Base-by-base conservation (phyloP, 345 rosid genomes). In the Bruguiera gymnorhiza region DNA sequence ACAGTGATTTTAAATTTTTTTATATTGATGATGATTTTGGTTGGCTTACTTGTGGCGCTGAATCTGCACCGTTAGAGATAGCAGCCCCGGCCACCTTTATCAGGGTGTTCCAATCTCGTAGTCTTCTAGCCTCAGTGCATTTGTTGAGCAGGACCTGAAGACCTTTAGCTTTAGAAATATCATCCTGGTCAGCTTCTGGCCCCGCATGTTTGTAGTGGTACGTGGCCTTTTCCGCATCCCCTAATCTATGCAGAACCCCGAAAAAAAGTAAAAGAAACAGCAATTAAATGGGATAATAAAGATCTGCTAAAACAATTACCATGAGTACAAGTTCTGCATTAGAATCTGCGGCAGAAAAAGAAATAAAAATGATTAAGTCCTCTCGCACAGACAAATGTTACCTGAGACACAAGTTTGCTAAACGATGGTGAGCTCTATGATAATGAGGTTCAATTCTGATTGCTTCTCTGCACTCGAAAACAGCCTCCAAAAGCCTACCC, bases 401-500 rank as follows among this genome's bases (percentile, higher is more conserved):
- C 99, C 96, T 89, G 80, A 90, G 83, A 73, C 87, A 78, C 66
- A 95, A 86, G 76, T 82, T 88, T 18, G 89, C 99, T 74, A 95
- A 79, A 8, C 99, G 96, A 79, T 84, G 93, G 59, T 95, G 99
- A 77, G 99, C 99, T 62, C 99, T 75, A 58, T 92, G 96, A 60
- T 95, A 95, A 73, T 68, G 77, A 11, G 98, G 99, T 6, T 95
- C 97, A 18, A 95, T 88, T 62, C 86, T 83, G 60, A 95, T 85
- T 8, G 99, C 99, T 78, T 92, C 99, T 72, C 94, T 81, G 78
- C 97, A 92, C 70, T 95, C 99, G 0, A 90, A 90, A 69, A 90
- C 86, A 1, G 98, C 99, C 71, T 92, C 99, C 0, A 92, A 86
- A 29, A 95, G 65, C 67, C 93, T 80, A 8, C 99, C 98, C 0